Conservation (phyloP, 23 red algal species). For the Gracilaria gracilis region DNA sequence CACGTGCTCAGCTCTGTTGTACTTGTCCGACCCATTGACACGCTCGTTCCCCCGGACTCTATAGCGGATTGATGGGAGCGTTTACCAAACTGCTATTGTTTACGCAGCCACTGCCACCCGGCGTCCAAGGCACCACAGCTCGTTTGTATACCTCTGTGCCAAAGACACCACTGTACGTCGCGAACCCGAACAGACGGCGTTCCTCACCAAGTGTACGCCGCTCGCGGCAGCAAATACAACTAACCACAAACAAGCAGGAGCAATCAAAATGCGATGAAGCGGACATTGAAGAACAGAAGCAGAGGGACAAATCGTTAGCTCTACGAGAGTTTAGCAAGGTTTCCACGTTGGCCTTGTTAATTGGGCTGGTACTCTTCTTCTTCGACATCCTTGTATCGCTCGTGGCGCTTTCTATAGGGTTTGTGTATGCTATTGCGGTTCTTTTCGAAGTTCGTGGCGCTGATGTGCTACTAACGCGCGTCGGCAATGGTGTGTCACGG, state of each 20-base stretch:
- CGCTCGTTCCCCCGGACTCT: no score
- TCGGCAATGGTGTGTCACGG: not conserved
- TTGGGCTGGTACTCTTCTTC: slow-evolving; percentile 53
- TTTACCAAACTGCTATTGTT: not conserved
- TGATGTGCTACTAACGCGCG: slow-evolving; percentile 19
- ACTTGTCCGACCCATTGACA: no score
- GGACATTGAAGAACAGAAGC: slow-evolving; percentile 23
- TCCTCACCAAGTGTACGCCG: no score
- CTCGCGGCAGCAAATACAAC: not conserved
- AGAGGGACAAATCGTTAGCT: slow-evolving; percentile 28
- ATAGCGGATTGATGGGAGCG: not conserved
- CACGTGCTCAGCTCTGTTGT: no score
- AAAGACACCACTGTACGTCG: not conserved
- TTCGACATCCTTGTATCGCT: slow-evolving; percentile 62
- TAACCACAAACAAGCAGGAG: not conserved
- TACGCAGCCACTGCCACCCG: not conserved
- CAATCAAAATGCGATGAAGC: not conserved
- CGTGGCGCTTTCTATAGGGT: slow-evolving; percentile 41
- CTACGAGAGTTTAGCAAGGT: slow-evolving; percentile 60
- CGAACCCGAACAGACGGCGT: not conserved
- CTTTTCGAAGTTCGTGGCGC: slow-evolving; percentile 61
- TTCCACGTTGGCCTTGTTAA: not conserved
- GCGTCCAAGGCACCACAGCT: not conserved
- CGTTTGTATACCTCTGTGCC: not conserved
- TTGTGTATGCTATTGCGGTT: slow-evolving; percentile 50